Evolutionary conservation across 768 basidiomycete species (phyloP), one percentile per base, ranked within the genome.

Genomic region (Amanita fuliginea): DNA sequence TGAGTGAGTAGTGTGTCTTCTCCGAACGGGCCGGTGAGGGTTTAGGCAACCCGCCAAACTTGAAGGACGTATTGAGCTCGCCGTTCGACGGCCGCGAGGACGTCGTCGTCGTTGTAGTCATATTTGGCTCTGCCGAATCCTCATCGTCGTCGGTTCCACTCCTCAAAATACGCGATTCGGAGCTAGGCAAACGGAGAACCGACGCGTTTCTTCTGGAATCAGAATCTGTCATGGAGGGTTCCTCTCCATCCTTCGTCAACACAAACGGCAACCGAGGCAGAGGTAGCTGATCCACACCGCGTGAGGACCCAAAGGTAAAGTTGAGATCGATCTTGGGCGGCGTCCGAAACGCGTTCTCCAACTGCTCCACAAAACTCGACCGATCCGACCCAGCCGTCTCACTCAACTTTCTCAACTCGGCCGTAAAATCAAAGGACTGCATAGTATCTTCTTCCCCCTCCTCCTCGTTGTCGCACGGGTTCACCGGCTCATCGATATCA

Each of bases 361-460:
- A 66, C 63, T 91, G 81, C 61, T 88, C 85, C 3, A 90, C 81
- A 58, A 91, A 91, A 62, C 86, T 89, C 10, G 63, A 69, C 8
- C 85, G 67, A 57, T 86, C 80, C 1, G 79, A 80, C 1, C 58
- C 84, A 30, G 83, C 82, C 5, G 78, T 81, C 55, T 85, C 80
- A 47, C 83, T 81, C 43, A 90, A 69, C 56, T 68, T 79, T 62
- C 74, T 66, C 46, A 90, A 63, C 61, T 89, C 88, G 34, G 81
- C 84, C 0, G 88, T 91, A 58, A 90, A 91, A 57, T 91, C 87
- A 53, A 90, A 91, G 1, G 81, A 84, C 56, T 76, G 83, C 66
- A 81, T 86, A 0, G 86, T 89, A 54, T 83, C 77, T 47, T 81
- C 80, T 11, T 77, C n/a, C n/a, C n/a, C n/a, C n/a, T n/a, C n/a